Base-by-base conservation (phyloP, 169 alveolate species). In the Cryptosporidium parvum region DNA sequence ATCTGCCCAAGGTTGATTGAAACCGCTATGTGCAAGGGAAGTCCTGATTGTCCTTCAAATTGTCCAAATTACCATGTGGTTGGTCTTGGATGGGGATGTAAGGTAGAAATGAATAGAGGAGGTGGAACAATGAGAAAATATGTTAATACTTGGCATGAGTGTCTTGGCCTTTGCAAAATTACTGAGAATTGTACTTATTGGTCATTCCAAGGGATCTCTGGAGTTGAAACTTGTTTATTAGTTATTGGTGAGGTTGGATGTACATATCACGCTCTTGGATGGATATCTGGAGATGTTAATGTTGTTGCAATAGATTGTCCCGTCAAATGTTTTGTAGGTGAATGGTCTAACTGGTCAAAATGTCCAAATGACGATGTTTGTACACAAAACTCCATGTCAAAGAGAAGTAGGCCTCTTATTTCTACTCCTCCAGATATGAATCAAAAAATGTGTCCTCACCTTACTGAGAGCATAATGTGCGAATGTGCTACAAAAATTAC, bases 371-470 rank as follows among this genome's bases (percentile, higher is more conserved):
- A 59, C 23, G 75, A 80, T 23, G 14, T 62, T 37, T 80, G 89
- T 31, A 80, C 89, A 6, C 69, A 23, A 62, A 61, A 80, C 59
- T 80, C 89, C 18, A 59, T 80, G 67, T 44, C 89, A 21, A 80
- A 67, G 39, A 35, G 89, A 80, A 80, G 80, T 23, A 80, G 89
- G 18, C 75, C 89, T 80, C 52, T 80, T 18, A 80, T 80, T 37
- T 80, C 89, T n/a, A 80, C 89, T 29, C 89, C 89, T n/a, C 75
- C 89, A 3, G 80, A 80, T 80, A 80, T 80, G 89, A 80, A 80
- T 80, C 89, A 59, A 35, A 80, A 44, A 31, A 31, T 53, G 37
- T 80, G 89, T 33, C 89, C 89, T 26, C 89, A 61, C 12, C 68
- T 80, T 23, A 80, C 75, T 3, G 89, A 80, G 37, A 80, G 89